A percentile compares a stretch with the other conserved stretches of the same genome.
These are phyloP conservation scores for Lipomyces chichibuensis DNA, from an alignment of 805 yeast genomes.

Conservation along the genomic window DNA sequence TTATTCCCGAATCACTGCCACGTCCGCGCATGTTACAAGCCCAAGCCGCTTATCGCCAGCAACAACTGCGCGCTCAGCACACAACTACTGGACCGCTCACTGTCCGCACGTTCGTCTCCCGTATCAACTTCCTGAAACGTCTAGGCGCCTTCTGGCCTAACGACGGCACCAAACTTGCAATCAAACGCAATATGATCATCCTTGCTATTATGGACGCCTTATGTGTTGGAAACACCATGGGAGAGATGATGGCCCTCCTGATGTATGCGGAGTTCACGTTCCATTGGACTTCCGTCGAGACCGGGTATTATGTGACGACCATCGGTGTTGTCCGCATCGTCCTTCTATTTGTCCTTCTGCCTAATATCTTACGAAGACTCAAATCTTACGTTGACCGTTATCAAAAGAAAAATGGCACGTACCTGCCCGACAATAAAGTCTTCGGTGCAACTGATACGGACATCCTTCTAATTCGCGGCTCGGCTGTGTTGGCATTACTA, in stretches of 20 bases:
- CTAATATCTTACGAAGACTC: constrained; percentile 27
- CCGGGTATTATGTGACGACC: constrained; percentile 41
- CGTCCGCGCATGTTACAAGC: constrained; percentile 11
- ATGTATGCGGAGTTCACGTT: constrained; percentile 39
- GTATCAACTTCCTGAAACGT: constrained; percentile 19
- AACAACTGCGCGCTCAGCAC: constrained; percentile 6
- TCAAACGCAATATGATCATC: constrained; percentile 21
- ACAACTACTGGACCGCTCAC: constrained; percentile 1
- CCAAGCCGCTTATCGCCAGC: constrained; percentile 11
- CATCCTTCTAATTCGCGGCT: constrained; percentile 13
- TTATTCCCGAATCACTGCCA: constrained; percentile 28
- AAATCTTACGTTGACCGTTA: constrained; percentile 8
- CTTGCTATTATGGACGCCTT: constrained; percentile 22
- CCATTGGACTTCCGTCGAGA: constrained; percentile 42
- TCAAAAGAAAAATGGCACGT: constrained; percentile 3
- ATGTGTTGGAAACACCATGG: constrained; percentile 18
- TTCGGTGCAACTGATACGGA: constrained; percentile 24
- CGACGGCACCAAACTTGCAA: constrained; percentile 25
- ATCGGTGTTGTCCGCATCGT: constrained; percentile 38
- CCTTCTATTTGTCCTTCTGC: constrained; percentile 37
- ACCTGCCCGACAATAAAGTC: constrained; percentile 7
- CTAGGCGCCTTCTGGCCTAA: constrained; percentile 25
- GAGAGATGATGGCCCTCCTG: constrained; percentile 21
- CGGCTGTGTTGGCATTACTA: constrained; percentile 18
- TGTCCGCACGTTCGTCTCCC: neutral